These are phyloP conservation scores for Arachnomyces sp. DNA, from an alignment of 2,329 filamentous ascomycete species.

Conservation along the genomic window DNA sequence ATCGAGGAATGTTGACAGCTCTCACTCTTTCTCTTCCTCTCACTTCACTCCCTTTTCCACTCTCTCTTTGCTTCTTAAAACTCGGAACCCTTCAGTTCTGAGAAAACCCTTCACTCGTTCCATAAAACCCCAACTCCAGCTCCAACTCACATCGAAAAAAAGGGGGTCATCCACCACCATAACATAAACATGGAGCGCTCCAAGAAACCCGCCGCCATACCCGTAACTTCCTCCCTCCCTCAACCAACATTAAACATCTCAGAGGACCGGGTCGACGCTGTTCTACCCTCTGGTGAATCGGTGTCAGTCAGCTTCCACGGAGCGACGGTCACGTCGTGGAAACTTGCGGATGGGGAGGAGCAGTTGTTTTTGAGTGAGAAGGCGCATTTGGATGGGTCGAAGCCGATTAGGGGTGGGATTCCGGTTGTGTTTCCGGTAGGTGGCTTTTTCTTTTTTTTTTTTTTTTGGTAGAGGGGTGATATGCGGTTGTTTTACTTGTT, in stretches of 20 bases:
- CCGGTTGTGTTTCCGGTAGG: conserved; percentile 86
- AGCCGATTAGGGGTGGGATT: conserved; percentile 84
- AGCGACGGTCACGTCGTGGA: conserved; percentile 90
- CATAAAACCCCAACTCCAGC: too few relatives aligned
- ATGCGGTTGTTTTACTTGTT: too few relatives aligned
- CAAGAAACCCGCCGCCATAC: conserved; percentile 71
- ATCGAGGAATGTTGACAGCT: too few relatives aligned
- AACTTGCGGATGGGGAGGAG: conserved; percentile 67
- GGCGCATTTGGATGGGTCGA: conserved; percentile 74
- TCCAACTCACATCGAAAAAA: too few relatives aligned
- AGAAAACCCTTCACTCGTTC: too few relatives aligned
- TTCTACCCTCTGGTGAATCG: conserved; percentile 75
- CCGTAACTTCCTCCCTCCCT: conserved; percentile 63
- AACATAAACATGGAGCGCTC: conserved; percentile 58
- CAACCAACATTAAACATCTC: conserved; percentile 71
- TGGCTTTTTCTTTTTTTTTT: conserved; percentile 12
- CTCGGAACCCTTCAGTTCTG: too few relatives aligned
- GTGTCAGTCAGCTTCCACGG: conserved; percentile 82
- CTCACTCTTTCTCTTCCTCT: too few relatives aligned
- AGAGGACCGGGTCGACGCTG: conserved; percentile 66
- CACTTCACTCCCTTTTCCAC: too few relatives aligned
- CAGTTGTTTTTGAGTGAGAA: conserved; percentile 79
- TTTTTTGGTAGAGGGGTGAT: too few relatives aligned
- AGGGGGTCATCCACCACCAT: too few relatives aligned
- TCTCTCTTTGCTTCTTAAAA: too few relatives aligned